phyloP scores from a whole-genome alignment of 2,329 filamentous ascomycete species.

The Alternaria postmessia region DNA sequence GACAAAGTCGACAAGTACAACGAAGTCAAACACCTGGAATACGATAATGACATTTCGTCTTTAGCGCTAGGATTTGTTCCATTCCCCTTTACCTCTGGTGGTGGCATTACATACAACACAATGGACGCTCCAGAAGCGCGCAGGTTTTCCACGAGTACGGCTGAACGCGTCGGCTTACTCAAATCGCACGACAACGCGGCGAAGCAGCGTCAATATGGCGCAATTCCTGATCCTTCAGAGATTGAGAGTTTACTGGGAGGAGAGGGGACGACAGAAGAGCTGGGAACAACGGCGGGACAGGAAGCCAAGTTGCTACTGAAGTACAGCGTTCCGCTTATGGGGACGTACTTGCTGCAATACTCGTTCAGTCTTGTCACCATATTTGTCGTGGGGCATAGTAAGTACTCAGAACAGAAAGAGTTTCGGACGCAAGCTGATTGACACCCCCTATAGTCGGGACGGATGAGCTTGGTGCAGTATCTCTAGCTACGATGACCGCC shows the following conservation, averaged over 20 bases:
- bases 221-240: slow-evolving; percentile 36
- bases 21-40: slow-evolving; percentile 6
- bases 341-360: slow-evolving; percentile 65
- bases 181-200: slow-evolving; percentile 27
- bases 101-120: slow-evolving; percentile 25
- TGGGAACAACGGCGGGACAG: slow-evolving; percentile 34
- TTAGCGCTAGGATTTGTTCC: slow-evolving; percentile 34
- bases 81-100: slow-evolving; percentile 32
- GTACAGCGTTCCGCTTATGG: slow-evolving; percentile 60
- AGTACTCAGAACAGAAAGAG: not conserved
- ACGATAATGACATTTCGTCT: slow-evolving; percentile 33
- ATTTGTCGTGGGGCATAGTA: slow-evolving; percentile 59
- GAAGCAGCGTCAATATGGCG: slow-evolving; percentile 40
- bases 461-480: slow-evolving; percentile 62
- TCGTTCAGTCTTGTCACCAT: slow-evolving; percentile 62
- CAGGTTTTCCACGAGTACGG: slow-evolving; percentile 41
- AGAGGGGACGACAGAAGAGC: slow-evolving; percentile 29
- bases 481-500: slow-evolving; percentile 62
- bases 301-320: slow-evolving; percentile 48
- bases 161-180: slow-evolving; percentile 37
- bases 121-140: slow-evolving; percentile 46
- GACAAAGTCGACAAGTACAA: slow-evolving; percentile 5
- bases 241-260: slow-evolving; percentile 37
- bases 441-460: slow-evolving; percentile 49
- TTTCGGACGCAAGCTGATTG: not conserved